Percentiles rank a stretch among this genome's conserved stretches.
Evolutionary conservation across 1,284 basidiomycete genomes (phyloP).

Genomic region (Porogramme epimiltina): DNA sequence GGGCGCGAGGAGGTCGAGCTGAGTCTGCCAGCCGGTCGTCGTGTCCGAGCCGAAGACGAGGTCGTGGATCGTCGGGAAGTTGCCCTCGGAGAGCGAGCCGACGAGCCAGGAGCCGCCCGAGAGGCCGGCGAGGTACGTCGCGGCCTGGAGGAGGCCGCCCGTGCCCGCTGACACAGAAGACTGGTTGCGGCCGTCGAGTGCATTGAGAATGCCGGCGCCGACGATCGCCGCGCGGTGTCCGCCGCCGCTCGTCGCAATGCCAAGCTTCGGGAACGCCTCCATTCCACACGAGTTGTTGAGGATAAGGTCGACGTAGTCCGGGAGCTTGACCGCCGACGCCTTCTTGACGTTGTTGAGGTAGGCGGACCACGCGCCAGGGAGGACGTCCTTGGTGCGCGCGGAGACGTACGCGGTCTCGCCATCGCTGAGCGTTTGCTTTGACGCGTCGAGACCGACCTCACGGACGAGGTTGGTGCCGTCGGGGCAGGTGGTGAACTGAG

Average conservation of each 20-base stretch:
- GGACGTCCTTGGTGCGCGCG: conserved; percentile 19
- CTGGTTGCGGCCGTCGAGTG: conserved; percentile 50
- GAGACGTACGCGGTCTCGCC: conserved; percentile 29
- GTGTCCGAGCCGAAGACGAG: conserved; percentile 24
- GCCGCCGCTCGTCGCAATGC: conserved; percentile 48
- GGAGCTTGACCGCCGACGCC: conserved; percentile 25
- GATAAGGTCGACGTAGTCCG: conserved; percentile 38
- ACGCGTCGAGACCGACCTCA: conserved; percentile 17
- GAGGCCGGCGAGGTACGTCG: conserved; percentile 44
- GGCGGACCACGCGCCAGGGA: conserved; percentile 30
- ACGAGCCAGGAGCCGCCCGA: conserved; percentile 41
- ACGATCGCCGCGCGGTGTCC: conserved; percentile 51
- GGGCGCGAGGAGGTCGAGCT: conserved; percentile 22
- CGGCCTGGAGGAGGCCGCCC: conserved; percentile 52
- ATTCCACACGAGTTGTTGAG: conserved; percentile 25
- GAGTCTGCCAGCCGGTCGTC: conserved; percentile 22
- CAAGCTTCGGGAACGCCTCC: conserved; percentile 36
- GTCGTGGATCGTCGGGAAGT: conserved; percentile 28
- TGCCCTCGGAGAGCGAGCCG: conserved; percentile 28
- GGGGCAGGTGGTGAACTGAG: conserved; percentile 23
- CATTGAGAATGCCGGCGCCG: conserved; percentile 50
- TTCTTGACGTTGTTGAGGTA: conserved; percentile 36
- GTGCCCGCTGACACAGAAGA: conserved; percentile 42
- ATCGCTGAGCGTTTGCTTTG: conserved; percentile 25
- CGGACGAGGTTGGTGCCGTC: conserved; percentile 22